Conservation (phyloP, 1,139 yeast genomes). For the Debaryomycetaceae sp. region DNA sequence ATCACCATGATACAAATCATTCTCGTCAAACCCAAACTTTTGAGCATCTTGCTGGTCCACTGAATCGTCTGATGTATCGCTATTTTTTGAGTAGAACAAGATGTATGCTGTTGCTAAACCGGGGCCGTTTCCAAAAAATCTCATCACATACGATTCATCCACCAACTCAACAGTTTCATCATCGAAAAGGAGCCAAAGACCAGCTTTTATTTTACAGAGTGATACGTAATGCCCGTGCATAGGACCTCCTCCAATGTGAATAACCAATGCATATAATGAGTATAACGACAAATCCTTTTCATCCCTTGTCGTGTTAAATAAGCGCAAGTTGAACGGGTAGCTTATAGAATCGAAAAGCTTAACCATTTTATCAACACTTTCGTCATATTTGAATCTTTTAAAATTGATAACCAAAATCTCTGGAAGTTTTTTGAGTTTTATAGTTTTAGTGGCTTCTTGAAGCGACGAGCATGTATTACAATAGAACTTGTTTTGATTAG, state of each 20-base stretch:
- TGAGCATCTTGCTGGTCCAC: conserved; percentile 20
- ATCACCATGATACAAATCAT: conserved; percentile 34
- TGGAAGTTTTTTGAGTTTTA: conserved; percentile 76
- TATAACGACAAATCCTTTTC: conserved; percentile 50
- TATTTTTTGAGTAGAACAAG: conserved; percentile 54
- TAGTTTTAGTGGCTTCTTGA: conserved; percentile 94
- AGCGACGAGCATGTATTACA: conserved; percentile 88
- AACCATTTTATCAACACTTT: conserved; percentile 74
- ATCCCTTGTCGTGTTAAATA: conserved; percentile 67
- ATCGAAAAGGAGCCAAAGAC: conserved; percentile 90
- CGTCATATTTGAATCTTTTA: conserved; percentile 89
- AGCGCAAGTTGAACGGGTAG: conserved; percentile 71
- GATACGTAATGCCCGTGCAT: conserved; percentile 96
- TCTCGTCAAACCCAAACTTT: conserved; percentile 35
- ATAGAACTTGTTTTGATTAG: conserved; percentile 86
- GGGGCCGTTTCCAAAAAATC: conserved; percentile 86
- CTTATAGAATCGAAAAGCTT: conserved; percentile 83
- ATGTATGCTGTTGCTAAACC: conserved; percentile 92
- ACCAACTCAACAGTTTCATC: conserved; percentile 93
- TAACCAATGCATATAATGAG: conserved; percentile 81
- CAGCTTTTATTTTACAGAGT: conserved; percentile 71
- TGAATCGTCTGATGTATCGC: conserved; percentile 2
- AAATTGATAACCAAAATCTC: conserved; percentile 77
- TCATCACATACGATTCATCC: conserved; percentile 76
- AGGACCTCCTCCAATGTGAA: conserved; percentile 97